Evolutionary conservation across 2,329 filamentous ascomycete species (phyloP), one percentile per base, ranked within the genome.

Genomic region (Ophiosphaerella korrae): DNA sequence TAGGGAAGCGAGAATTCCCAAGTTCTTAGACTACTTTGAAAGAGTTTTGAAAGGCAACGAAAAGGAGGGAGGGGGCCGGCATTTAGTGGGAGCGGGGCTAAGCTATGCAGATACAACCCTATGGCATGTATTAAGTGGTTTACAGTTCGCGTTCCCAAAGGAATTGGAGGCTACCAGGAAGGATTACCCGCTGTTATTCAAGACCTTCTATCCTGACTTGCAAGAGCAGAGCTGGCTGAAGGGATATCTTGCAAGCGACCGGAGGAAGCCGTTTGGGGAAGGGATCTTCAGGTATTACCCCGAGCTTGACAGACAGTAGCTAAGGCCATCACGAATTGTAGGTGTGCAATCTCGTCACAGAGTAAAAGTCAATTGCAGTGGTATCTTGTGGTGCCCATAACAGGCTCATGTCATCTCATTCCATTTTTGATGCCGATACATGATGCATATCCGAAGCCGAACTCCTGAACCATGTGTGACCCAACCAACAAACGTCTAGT

Each of bases 101-200:
- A 89, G 84, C 0, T 90, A 88, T 70, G 89, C 88, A 12, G 89
- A 93, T 67, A 76, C 88, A 42, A 86, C 88, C 2, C 67, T 92
- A 1, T 92, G 88, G 77, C 88, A 91, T 73, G 85, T 87, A 13
- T 45, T 80, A 31, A 75, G 77, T 57, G 78, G 78, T 2, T 73
- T 84, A 34, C 77, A 78, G 42, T 88, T 82, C 72, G 86, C 88
- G 12, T 92, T 92, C 62, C 88, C 87, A 1, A 89, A 86, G 61
- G 84, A 88, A 32, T 70, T 88, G 62, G 74, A 76, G 52, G 78
- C 77, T 29, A 72, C 85, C 44, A 80, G 82, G 68, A 74, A 79
- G 40, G 80, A 87, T 37, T 90, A 85, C 55, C 73, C 77, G 1
- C 74, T 78, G 41, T 78, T 92, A 3, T 89, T 91, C 62, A 78